These are phyloP conservation scores for Herpetomonas samuelpessoai DNA, from an alignment of 208 protist genomes.

Conservation along the genomic window DNA sequence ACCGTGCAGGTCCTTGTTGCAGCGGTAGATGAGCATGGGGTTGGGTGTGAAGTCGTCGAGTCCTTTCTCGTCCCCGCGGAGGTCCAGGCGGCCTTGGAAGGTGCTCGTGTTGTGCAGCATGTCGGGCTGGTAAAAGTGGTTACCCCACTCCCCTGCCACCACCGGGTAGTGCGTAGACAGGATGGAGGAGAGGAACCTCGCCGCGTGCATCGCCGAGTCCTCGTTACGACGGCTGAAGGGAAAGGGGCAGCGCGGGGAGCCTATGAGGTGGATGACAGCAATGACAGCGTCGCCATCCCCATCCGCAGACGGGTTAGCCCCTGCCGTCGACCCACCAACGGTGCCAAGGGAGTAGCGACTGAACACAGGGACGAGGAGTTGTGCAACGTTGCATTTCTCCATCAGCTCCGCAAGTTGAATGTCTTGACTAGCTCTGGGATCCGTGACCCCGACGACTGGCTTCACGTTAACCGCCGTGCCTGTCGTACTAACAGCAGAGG, in stretches of 20 bases:
- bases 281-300: slow-evolving; percentile 24
- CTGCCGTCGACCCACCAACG: slow-evolving; percentile 8
- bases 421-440: slow-evolving; percentile 24
- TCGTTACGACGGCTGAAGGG: slow-evolving; percentile 86
- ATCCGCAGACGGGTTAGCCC: slow-evolving; percentile 14
- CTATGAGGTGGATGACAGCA: slow-evolving; percentile 81
- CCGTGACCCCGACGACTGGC: slow-evolving; percentile 18
- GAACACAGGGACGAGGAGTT: slow-evolving; percentile 79
- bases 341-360: slow-evolving; percentile 38
- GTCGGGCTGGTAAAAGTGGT: slow-evolving; percentile 79
- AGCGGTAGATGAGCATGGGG: slow-evolving; percentile 70
- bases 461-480: slow-evolving; percentile 82
- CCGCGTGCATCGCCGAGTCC: slow-evolving; percentile 62
- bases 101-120: slow-evolving; percentile 47
- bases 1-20: slow-evolving; percentile 41
- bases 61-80: slow-evolving; percentile 67
- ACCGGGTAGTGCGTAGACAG: slow-evolving; percentile 79
- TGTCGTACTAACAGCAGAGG: slow-evolving; percentile 65
- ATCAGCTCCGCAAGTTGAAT: slow-evolving; percentile 69
- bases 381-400: slow-evolving; percentile 63
- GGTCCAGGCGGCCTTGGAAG: slow-evolving; percentile 69
- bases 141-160: slow-evolving; percentile 85
- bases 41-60: slow-evolving; percentile 76
- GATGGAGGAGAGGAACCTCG: slow-evolving; percentile 67
- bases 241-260: slow-evolving; percentile 62